phyloP scores from a whole-genome alignment of 352 stramenopile genomes.

The Pythium guiyangense region DNA sequence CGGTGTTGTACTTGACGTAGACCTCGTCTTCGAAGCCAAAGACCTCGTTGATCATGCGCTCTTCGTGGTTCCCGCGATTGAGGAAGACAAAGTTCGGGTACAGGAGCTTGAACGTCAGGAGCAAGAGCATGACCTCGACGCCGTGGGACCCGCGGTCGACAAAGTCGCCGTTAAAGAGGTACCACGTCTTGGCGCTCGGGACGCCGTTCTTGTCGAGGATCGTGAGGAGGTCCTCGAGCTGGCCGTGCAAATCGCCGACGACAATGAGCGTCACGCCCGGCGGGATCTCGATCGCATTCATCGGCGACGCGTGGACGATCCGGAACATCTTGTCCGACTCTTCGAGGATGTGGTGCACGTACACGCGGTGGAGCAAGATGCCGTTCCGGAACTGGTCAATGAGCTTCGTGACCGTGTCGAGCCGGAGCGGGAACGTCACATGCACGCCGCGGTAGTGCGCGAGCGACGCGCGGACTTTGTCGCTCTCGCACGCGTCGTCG shows the following conservation, averaged over 20 bases:
- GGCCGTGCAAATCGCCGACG: constrained; percentile 91
- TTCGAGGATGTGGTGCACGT: constrained; percentile 71
- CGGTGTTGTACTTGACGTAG: constrained; percentile 72
- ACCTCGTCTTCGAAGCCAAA: constrained; percentile 88
- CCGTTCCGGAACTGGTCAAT: constrained; percentile 85
- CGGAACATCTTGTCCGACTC: constrained; percentile 55
- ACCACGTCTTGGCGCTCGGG: constrained; percentile 85
- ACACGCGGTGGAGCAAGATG: constrained; percentile 74
- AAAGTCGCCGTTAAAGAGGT: constrained; percentile 97
- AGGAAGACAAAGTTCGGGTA: constrained; percentile 89
- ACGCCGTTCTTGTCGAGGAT: constrained; percentile 92
- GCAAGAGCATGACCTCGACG: constrained; percentile 89
- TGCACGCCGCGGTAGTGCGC: constrained; percentile 72
- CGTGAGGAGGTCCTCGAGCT: constrained; percentile 91
- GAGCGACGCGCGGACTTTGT: constrained; percentile 56
- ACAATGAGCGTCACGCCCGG: constrained; percentile 87
- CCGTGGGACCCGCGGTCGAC: constrained; percentile 88
- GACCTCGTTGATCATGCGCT: constrained; percentile 90
- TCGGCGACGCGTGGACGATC: constrained; percentile 38
- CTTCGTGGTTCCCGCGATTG: constrained; percentile 96
- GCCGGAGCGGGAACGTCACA: constrained; percentile 59
- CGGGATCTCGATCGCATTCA: constrained; percentile 76
- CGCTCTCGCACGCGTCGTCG: constrained; percentile 48
- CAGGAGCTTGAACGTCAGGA: constrained; percentile 88
- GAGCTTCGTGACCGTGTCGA: constrained; percentile 77